Base-by-base conservation (phyloP, 768 basidiomycete genomes). In the Botryobasidium botryosum region DNA sequence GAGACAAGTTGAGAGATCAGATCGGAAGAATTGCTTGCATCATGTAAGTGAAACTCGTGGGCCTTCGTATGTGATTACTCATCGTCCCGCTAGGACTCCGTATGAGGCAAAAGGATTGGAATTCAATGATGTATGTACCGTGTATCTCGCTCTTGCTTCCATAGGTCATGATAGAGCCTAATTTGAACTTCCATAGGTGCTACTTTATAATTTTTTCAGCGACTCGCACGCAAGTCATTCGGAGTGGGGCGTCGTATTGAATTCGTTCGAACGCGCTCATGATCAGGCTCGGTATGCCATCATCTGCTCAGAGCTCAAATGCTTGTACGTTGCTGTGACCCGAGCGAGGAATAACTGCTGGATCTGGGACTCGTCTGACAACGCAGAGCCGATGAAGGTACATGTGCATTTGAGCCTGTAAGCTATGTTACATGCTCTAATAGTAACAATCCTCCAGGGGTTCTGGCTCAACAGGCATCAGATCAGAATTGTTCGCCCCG, bases 141-240 rank as follows among this genome's bases (percentile, higher is more conserved):
- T n/a, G n/a, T n/a, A n/a, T n/a, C n/a, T n/a, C n/a, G n/a, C n/a
- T n/a, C n/a, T n/a, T n/a, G n/a, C n/a, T n/a, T n/a, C n/a, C n/a
- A n/a, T n/a, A n/a, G n/a, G n/a, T n/a, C n/a, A n/a, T n/a, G n/a
- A n/a, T n/a, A n/a, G n/a, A n/a, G n/a, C n/a, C n/a, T n/a, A n/a
- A n/a, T n/a, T n/a, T n/a, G n/a, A n/a, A n/a, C n/a, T n/a, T n/a
- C n/a, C n/a, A n/a, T n/a, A n/a, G n/a, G n/a, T 84, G 3, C 62
- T 84, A 2, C 53, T 84, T 8, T 82, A 75, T 52, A 74, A 84
- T 50, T 82, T 82, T 58, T 84, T 84, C 51, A 67, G 71, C 23
- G 76, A 79, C 50, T 83, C 81, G 0, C 51, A 54, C 0, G 58
- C 70, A 2, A 68, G 67, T 32, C 45, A 56, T 1, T 57, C 69